Percentiles rank a stretch among this genome's conserved stretches.
Conservation (phyloP, 2,329 filamentous ascomycete species). For the Anthostomella pinea region DNA sequence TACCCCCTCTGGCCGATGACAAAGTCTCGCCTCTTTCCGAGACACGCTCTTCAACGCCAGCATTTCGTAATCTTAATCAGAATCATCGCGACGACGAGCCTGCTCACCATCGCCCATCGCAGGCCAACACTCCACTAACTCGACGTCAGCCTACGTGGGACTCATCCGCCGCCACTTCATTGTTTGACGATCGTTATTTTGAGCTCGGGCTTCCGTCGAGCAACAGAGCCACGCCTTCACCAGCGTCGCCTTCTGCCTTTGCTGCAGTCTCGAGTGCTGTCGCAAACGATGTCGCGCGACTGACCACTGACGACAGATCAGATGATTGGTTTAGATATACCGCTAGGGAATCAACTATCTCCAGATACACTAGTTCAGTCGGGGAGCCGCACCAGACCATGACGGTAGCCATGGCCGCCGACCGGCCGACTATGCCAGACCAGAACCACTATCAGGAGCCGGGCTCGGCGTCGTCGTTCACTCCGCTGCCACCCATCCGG, state of each 20-base stretch:
- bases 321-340: constrained; percentile 35
- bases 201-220: constrained; percentile 22
- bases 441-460: constrained; percentile 4
- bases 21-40: constrained; percentile 35
- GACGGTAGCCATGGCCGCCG: constrained; percentile 24
- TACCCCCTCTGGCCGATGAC: constrained; percentile 22
- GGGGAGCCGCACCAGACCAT: constrained; percentile 22
- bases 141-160: constrained; percentile 35
- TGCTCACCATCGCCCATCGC: constrained; percentile 4
- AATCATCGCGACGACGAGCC: constrained; percentile 14
- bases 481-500: constrained; percentile 57
- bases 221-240: constrained; percentile 4
- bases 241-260: constrained; percentile 16
- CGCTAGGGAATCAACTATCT: constrained; percentile 20
- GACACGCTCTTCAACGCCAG: constrained; percentile 21
- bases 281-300: constrained; percentile 27
- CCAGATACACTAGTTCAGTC: constrained; percentile 24
- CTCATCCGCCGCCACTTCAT: constrained; percentile 33
- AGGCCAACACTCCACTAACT: constrained; percentile 26
- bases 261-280: constrained; percentile 19
- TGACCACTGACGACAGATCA: constrained; percentile 26
- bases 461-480: constrained; percentile 44
- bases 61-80: constrained; percentile 12
- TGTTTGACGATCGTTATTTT: constrained; percentile 36
- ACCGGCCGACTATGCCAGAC: constrained; percentile 17